phyloP scores from a whole-genome alignment of 148 eudicot species.

The Rhododendron henanense region DNA sequence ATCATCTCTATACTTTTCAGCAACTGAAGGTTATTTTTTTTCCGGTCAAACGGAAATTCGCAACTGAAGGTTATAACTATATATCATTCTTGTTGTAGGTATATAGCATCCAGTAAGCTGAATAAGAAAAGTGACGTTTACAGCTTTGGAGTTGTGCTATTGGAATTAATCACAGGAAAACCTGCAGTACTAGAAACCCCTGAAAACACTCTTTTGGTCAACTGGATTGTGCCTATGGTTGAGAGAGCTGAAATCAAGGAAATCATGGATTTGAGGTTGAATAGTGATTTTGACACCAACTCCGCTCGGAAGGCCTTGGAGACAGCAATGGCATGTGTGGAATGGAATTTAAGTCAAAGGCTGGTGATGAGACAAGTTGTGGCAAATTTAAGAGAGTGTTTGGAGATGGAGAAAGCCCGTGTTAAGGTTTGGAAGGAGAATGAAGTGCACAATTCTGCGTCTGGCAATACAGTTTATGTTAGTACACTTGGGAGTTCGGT shows the following conservation, averaged over 20 bases:
- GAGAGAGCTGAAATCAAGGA: neutral
- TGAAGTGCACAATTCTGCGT: neutral
- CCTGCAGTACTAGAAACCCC: neutral
- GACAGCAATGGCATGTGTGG: conserved; percentile 1
- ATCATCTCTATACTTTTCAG: too few species aligned
- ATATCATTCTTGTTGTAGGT: neutral
- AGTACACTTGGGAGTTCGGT: neutral
- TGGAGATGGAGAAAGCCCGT: neutral
- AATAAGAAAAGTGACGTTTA: neutral
- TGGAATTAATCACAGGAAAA: conserved; percentile 7
- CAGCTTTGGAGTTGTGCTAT: conserved; percentile 5
- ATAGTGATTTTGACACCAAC: neutral
- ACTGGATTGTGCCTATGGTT: neutral
- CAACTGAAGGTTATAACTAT: too few species aligned
- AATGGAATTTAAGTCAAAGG: neutral
- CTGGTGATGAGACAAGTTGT: neutral
- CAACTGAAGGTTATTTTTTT: too few species aligned
- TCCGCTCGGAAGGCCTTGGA: neutral
- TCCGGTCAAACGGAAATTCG: too few species aligned
- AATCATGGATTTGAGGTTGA: neutral
- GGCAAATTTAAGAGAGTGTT: neutral
- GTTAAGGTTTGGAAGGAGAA: neutral
- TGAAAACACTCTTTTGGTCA: neutral
- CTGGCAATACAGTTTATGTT: neutral
- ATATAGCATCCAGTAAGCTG: neutral